Evolutionary conservation across 192 early-diverging fungal genomes (phyloP), one percentile per base, ranked within the genome.

Genomic region (Coemansia sp.): DNA sequence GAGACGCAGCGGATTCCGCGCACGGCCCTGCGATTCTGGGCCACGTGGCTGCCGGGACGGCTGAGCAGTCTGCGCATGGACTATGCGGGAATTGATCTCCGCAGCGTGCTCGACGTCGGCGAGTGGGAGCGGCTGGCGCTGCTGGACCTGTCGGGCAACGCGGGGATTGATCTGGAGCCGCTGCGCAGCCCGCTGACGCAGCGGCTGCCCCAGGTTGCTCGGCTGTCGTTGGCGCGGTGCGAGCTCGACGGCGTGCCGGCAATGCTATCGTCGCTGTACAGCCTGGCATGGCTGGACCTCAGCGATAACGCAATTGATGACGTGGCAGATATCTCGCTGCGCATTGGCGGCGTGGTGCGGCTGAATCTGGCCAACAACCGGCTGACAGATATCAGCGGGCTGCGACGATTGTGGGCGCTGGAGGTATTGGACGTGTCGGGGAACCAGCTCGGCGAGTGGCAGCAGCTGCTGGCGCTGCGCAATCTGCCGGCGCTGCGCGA

Each of bases 321-420:
- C 32, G 49, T 66, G 8, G 19, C 55, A 5, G 67, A 70, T 17
- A 62, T 70, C 0, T 70, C 62, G 29, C 53, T 70, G 27, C 35
- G 56, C 30, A 38, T 77, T 32, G 74, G 67, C 14, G 54, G 54
- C 25, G 45, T 77, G 3, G 56, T 49, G 7, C 44, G 64, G 14
- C 57, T 77, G 9, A 48, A 66, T 14, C 48, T 77, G 53, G 52
- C 60, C 12, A 46, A 42, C 17, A 77, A 77, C 40, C 50, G 34
- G 31, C 29, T 77, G 12, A 9, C 50, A 0, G 53, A 55, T 10
- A 40, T 77, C 7, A 15, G 55, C 7, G 67, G 67, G 11, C 26
- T 77, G 45, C 56, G 63, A 5, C 62, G 74, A 21, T 52, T 77
- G 48, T 70, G 67, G 74, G 66, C 74, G 10, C 49, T 77, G 3